These are phyloP conservation scores for Pseudevernia furfuracea DNA, from an alignment of 495 filamentous ascomycete genomes.

Conservation along the genomic window DNA sequence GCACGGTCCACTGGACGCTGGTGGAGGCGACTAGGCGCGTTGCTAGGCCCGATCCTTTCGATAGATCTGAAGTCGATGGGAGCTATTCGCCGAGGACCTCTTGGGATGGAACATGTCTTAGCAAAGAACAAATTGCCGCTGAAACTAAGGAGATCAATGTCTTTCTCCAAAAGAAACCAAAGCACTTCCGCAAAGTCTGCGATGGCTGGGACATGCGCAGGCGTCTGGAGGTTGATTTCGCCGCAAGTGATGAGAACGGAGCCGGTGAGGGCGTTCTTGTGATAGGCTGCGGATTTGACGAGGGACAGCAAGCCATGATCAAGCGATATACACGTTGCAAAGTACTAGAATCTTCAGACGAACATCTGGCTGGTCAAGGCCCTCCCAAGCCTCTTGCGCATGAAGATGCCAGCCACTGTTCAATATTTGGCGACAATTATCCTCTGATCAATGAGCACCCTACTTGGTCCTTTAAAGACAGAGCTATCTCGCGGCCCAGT, in stretches of 20 bases:
- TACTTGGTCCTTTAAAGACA: constrained; percentile 19
- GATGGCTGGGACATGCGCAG: constrained; percentile 90
- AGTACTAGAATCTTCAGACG: constrained; percentile 23
- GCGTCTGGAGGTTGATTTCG: constrained; percentile 81
- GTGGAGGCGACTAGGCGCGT: constrained; percentile 66
- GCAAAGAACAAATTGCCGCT: constrained; percentile 57
- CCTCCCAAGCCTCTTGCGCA: constrained; percentile 29
- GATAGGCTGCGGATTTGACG: constrained; percentile 60
- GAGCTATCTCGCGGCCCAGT: constrained; percentile 1
- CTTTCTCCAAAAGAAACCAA: constrained; percentile 65
- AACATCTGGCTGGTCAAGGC: background rate
- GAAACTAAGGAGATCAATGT: constrained; percentile 77
- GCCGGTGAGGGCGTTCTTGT: constrained; percentile 70
- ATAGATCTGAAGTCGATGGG: constrained; percentile 49
- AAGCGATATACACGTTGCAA: constrained; percentile 46
- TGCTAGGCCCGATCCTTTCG: constrained; percentile 63
- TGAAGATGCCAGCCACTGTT: background rate
- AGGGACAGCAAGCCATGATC: constrained; percentile 42
- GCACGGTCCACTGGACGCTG: constrained; percentile 70
- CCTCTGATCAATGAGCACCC: background rate
- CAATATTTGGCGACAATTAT: constrained; percentile 16
- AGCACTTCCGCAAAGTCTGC: constrained; percentile 70
- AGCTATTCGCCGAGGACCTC: constrained; percentile 64
- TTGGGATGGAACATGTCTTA: constrained; percentile 63
- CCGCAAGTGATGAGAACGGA: constrained; percentile 62